Percentiles rank a stretch among this genome's conserved stretches.
Evolutionary conservation across 495 filamentous ascomycete species (phyloP).

Genomic region (Trichoderma parareesei): DNA sequence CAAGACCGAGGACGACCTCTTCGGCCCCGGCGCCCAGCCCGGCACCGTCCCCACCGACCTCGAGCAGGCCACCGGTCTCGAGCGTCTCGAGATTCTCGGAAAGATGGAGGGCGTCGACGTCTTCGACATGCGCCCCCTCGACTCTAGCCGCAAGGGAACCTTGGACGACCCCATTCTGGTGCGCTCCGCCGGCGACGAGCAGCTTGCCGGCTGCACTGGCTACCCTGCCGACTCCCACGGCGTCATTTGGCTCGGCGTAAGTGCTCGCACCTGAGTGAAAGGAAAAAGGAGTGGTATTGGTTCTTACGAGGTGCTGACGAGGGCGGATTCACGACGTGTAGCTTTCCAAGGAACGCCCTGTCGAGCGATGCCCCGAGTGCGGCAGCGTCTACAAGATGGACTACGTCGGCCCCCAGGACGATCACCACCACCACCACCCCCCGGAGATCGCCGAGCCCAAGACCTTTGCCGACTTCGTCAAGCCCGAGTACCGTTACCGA

Average conservation of each 20-base stretch:
- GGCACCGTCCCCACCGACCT: conserved; percentile 88
- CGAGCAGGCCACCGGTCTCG: conserved; percentile 91
- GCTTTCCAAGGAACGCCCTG: conserved; percentile 82
- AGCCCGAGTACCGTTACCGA: conserved; percentile 76
- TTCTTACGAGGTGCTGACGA: conserved; percentile 8
- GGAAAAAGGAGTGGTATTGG: not conserved
- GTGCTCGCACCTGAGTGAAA: conserved; percentile 20
- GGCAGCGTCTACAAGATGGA: conserved; percentile 94
- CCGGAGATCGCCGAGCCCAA: conserved; percentile 70
- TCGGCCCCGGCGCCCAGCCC: conserved; percentile 68
- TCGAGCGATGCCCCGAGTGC: conserved; percentile 93
- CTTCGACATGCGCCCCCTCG: conserved; percentile 96
- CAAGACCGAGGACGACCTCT: conserved; percentile 68
- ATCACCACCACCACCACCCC: conserved; percentile 48
- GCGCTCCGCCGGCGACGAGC: conserved; percentile 85
- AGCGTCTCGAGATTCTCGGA: conserved; percentile 96
- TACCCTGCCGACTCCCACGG: conserved; percentile 84
- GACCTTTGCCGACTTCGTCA: conserved; percentile 88
- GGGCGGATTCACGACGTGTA: conserved; percentile 20
- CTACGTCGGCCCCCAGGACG: conserved; percentile 74
- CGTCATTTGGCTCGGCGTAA: conserved; percentile 82
- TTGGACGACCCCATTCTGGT: conserved; percentile 83
- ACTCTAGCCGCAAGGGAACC: conserved; percentile 84
- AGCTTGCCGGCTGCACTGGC: conserved; percentile 94
- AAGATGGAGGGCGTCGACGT: conserved; percentile 98